Base-by-base conservation (phyloP, 805 yeast genomes). In the Pichia ethanolica region DNA sequence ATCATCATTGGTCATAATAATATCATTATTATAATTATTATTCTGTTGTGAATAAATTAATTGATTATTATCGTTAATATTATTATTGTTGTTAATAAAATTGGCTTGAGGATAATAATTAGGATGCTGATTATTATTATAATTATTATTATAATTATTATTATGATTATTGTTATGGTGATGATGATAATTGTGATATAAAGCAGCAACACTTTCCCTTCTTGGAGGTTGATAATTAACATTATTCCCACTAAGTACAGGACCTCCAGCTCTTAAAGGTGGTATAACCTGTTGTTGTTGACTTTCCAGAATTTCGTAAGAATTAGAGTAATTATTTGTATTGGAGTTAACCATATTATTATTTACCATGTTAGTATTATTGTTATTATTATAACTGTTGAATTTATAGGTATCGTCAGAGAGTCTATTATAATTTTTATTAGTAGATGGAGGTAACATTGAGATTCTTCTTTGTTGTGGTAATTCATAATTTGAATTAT, bases 191-290 rank as follows among this genome's bases (percentile, higher is more conserved):
- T 51, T 60, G 51, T 51, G 58, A 6, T 53, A 62, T 4, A 54
- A 55, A 6, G 63, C 57, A 14, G 68, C 68, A 35, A 62, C 62
- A 8, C 68, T 64, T 42, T 63, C 67, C 47, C 68, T 54, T 55
- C 68, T 56, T 35, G 53, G 57, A 3, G 49, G 25, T 28, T 57
- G 60, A 12, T 39, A 39, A 5, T 53, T 56, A 25, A 47, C 42
- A 13, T 49, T 42, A 26, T 40, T 46, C 5, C 51, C 45, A 26
- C 54, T 51, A 7, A 64, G 64, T 9, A 58, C 59, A 1, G 68
- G 68, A 5, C 60, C 66, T 40, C 61, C 62, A 12, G 60, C 60
- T 53, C 70, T 55, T 34, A 60, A 53, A 3, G 70, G 71, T n/a
- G 69, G 69, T 5, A 63, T 49, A 27, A 63, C 59, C n/a, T 51